Conservation (phyloP, 495 filamentous ascomycete species). For the Penicillium macrosclerotiorum region DNA sequence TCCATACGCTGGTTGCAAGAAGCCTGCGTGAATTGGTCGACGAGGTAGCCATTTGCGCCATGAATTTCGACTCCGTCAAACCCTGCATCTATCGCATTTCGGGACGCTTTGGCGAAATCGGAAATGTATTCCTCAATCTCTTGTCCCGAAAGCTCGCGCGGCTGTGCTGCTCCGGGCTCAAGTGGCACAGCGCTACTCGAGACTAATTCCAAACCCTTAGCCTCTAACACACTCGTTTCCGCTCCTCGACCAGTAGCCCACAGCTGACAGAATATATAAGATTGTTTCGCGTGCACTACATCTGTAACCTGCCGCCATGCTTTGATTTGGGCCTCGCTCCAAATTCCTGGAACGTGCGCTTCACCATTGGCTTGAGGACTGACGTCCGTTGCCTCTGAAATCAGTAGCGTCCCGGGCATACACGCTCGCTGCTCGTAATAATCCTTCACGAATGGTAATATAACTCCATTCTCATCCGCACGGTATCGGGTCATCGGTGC, state of each 20-base stretch:
- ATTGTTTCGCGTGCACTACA: slow-evolving; percentile 60
- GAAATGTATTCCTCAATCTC: slow-evolving; percentile 56
- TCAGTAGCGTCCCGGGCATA: slow-evolving; percentile 49
- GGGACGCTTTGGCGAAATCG: slow-evolving; percentile 58
- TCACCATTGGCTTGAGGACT: slow-evolving; percentile 47
- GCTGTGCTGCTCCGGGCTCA: slow-evolving; percentile 33
- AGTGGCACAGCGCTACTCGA: slow-evolving; percentile 47
- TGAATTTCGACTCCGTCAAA: slow-evolving; percentile 81
- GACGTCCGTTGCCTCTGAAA: slow-evolving; percentile 64
- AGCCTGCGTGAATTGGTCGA: slow-evolving; percentile 72
- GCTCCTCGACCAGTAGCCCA: slow-evolving; percentile 65
- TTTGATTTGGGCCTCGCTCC: slow-evolving; percentile 52
- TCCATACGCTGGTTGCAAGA: slow-evolving; percentile 61
- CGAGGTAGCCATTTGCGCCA: slow-evolving; percentile 70
- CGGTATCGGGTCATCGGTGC: slow-evolving; percentile 54
- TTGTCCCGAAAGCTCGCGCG: slow-evolving; percentile 49
- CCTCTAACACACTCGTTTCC: slow-evolving; percentile 30
- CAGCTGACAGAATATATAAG: slow-evolving; percentile 63
- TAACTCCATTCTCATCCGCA: slow-evolving; percentile 31
- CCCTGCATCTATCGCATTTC: slow-evolving; percentile 63
- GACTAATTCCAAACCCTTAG: slow-evolving; percentile 21
- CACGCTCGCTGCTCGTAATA: slow-evolving; percentile 54
- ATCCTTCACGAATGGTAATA: slow-evolving; percentile 35
- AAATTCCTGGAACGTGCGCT: slow-evolving; percentile 63
- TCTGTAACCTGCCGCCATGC: slow-evolving; percentile 61